Evolutionary conservation across 1,284 basidiomycete genomes (phyloP).

Genomic region (Ceratobasidium sp.): DNA sequence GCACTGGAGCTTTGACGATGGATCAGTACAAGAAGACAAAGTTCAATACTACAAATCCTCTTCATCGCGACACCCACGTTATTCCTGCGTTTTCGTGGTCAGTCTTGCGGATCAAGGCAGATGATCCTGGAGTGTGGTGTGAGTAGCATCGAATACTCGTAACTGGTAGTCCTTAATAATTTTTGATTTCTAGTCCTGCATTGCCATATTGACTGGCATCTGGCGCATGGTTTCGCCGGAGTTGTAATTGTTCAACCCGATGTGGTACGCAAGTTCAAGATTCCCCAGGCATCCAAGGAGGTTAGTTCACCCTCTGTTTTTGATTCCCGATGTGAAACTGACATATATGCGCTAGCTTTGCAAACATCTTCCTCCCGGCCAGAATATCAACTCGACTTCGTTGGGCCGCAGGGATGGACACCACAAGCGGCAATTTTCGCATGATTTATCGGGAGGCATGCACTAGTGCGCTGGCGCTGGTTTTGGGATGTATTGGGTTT

Average conservation of each 20-base stretch:
- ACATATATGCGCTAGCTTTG: conserved; percentile 24
- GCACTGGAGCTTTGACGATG: conserved; percentile 48
- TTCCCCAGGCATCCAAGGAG: neutral
- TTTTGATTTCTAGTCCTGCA: conserved; percentile 28
- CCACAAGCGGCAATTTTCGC: neutral
- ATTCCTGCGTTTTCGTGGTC: conserved; percentile 52
- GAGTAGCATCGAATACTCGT: neutral
- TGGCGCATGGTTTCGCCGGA: conserved; percentile 30
- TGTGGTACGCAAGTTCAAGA: conserved; percentile 1
- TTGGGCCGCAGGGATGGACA: conserved; percentile 6
- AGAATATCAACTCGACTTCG: conserved; percentile 2
- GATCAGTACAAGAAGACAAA: conserved; percentile 41
- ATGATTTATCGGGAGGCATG: neutral
- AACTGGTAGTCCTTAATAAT: neutral
- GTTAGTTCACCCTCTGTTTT: neutral
- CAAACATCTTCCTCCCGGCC: conserved; percentile 14
- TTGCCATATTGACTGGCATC: conserved; percentile 43
- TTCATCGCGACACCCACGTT: conserved; percentile 54
- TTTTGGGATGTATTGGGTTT: neutral
- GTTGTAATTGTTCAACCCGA: conserved; percentile 39
- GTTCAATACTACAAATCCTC: conserved; percentile 51
- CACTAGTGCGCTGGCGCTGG: neutral
- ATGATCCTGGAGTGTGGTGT: conserved; percentile 51
- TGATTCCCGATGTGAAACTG: neutral
- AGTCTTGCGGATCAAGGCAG: conserved; percentile 53